phyloP scores from a whole-genome alignment of 495 filamentous ascomycete genomes.

The Hypoxylon fragiforme region DNA sequence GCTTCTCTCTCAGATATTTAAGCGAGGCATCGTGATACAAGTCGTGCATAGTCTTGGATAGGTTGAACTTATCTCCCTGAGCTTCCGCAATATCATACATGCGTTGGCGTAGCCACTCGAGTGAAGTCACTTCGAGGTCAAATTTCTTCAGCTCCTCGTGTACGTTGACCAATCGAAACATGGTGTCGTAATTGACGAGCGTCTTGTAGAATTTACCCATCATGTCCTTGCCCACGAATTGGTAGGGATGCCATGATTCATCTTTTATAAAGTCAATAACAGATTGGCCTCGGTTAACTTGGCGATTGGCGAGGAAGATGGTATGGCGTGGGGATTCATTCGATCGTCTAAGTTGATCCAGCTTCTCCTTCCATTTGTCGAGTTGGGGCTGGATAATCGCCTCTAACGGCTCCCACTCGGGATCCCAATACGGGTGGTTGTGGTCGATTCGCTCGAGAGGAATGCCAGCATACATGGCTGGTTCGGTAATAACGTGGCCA shows the following conservation, averaged over 20 bases:
- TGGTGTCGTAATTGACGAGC: conserved; percentile 52
- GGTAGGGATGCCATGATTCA: conserved; percentile 52
- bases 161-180: conserved; percentile 50
- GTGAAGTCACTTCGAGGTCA: conserved; percentile 47
- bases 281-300: conserved; percentile 49
- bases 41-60: conserved; percentile 43
- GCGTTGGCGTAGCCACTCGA: conserved; percentile 54
- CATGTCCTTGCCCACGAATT: conserved; percentile 48
- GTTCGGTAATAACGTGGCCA: conserved; percentile 43
- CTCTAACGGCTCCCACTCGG: conserved; percentile 45
- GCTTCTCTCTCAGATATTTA: conserved; percentile 43
- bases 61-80: conserved; percentile 46
- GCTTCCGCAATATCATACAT: conserved; percentile 43
- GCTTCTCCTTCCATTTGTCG: conserved; percentile 44
- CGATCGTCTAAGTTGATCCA: conserved; percentile 31
- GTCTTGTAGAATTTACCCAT: conserved; percentile 41
- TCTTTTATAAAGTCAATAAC: conserved; percentile 48
- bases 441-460: conserved; percentile 49
- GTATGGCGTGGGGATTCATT: conserved; percentile 38
- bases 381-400: conserved; percentile 36
- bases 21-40: conserved; percentile 52
- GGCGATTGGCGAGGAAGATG: conserved; percentile 49
- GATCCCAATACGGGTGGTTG: conserved; percentile 51
- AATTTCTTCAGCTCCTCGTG: conserved; percentile 53
- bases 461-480: conserved; percentile 47